Base-by-base conservation (phyloP, 768 basidiomycete species). In the Kwoniella newhampshirensis region DNA sequence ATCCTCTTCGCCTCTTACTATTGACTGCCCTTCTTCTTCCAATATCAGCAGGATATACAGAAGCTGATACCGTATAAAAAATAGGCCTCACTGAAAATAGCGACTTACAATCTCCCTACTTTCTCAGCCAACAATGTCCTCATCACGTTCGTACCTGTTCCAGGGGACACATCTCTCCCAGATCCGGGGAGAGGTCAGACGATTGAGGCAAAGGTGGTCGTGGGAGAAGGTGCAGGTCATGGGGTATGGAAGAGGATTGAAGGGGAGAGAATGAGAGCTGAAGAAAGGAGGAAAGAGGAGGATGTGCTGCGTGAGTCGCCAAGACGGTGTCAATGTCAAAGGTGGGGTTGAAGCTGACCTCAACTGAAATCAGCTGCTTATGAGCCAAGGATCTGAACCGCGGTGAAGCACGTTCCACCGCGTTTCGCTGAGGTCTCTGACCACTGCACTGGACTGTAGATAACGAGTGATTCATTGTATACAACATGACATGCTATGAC, bases 191-290 rank as follows among this genome's bases (percentile, higher is more conserved):
- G 65, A 35, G 70, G 70, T 7, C 59, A 59, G 13, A 54, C 49
- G 17, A 26, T 68, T 6, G 70, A 68, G 50, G 55, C 59, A 8
- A 72, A 72, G 42, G 20, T 72, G 1, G 48, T 63, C n/a, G 56
- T 72, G 7, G 67, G 65, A 8, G 65, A 67, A 41, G 70, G 70
- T n/a, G 58, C 59, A 15, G 61, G 67, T 13, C 70, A 72, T 51
- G 58, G 51, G 13, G 42, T 67, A 13, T 72, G 67, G 67, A 72
- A 72, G 60, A 32, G 64, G 28, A 68, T 72, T 5, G 67, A 72
- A 37, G 70, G 67, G 41, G 66, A 72, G 45, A 43, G 67, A n/a
- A 47, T 21, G 35, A 43, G 63, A 20, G 49, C 30, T 8, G 65
- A 50, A n/a, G 64, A 57, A 49, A 48, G 43, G 21, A 23, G 41